Conservation (phyloP, 1,284 basidiomycete genomes). For the Peniophora sp. region DNA sequence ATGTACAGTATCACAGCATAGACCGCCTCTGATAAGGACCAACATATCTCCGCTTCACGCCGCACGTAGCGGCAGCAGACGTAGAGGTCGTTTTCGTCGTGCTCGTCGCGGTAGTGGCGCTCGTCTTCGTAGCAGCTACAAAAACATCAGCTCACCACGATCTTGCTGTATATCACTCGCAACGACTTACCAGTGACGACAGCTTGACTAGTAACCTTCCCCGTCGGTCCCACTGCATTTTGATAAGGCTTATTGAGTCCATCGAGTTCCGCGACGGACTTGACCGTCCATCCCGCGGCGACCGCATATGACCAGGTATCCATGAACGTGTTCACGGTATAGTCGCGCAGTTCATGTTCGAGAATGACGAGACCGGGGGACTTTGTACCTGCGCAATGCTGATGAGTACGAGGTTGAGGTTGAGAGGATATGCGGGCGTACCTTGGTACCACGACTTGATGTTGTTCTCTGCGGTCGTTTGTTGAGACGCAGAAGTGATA, state of each 20-base stretch:
- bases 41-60: too few relatives aligned
- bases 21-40: too few relatives aligned
- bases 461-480: slow-evolving; percentile 32
- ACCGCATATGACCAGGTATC: slow-evolving; percentile 57
- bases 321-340: slow-evolving; percentile 64
- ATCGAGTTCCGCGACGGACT: slow-evolving; percentile 45
- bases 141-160: too few relatives aligned
- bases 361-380: slow-evolving; percentile 71
- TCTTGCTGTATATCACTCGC: too few relatives aligned
- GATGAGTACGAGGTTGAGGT: background rate
- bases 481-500: slow-evolving; percentile 13
- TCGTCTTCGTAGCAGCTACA: too few relatives aligned
- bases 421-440: background rate
- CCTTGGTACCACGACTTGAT: slow-evolving; percentile 26
- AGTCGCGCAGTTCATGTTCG: slow-evolving; percentile 70
- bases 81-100: too few relatives aligned
- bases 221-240: slow-evolving; percentile 33
- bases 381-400: slow-evolving; percentile 37
- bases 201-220: slow-evolving; percentile 2
- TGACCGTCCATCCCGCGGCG: slow-evolving; percentile 58
- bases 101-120: too few relatives aligned
- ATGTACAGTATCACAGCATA: too few relatives aligned
- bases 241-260: slow-evolving; percentile 39
- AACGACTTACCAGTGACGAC: background rate
- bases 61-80: too few relatives aligned